A percentile compares a stretch with the other conserved stretches of the same genome.
Evolutionary conservation across 2,329 filamentous ascomycete species (phyloP).

Genomic region (Hirsutella rhossiliensis): DNA sequence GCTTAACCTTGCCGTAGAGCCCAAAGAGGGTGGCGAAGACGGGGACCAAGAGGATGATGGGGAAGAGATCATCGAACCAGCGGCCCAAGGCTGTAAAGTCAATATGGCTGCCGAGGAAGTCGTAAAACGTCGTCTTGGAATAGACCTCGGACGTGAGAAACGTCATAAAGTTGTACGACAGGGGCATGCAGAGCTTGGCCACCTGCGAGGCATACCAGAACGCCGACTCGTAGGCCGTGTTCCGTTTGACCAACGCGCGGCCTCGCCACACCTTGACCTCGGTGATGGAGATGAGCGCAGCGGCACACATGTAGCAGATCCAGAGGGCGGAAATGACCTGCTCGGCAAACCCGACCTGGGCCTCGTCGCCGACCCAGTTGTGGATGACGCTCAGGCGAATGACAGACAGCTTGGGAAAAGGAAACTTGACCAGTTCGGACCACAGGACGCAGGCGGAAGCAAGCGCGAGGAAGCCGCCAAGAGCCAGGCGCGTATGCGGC

Average conservation of each 20-base stretch:
- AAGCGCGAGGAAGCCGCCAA: slow-evolving; percentile 56
- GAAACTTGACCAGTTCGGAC: slow-evolving; percentile 85
- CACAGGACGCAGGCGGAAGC: slow-evolving; percentile 80
- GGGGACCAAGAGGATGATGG: slow-evolving; percentile 75
- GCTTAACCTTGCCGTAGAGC: slow-evolving; percentile 71
- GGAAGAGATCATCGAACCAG: slow-evolving; percentile 82
- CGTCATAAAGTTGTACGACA: slow-evolving; percentile 94
- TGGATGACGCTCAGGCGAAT: slow-evolving; percentile 58
- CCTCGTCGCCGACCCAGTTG: slow-evolving; percentile 57
- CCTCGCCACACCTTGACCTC: slow-evolving; percentile 98
- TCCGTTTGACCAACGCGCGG: slow-evolving; percentile 75
- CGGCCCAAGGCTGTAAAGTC: slow-evolving; percentile 70
- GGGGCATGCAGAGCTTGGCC: slow-evolving; percentile 80
- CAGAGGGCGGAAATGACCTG: slow-evolving; percentile 76
- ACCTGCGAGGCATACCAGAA: slow-evolving; percentile 95
- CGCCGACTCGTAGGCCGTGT: slow-evolving; percentile 85
- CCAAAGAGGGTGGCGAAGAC: slow-evolving; percentile 81
- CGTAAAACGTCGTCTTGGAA: slow-evolving; percentile 69
- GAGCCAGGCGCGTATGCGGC: slow-evolving; percentile 51
- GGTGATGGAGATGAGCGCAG: slow-evolving; percentile 75
- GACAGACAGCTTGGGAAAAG: slow-evolving; percentile 63
- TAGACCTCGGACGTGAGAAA: slow-evolving; percentile 68
- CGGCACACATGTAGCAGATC: slow-evolving; percentile 93
- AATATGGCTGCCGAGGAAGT: slow-evolving; percentile 74
- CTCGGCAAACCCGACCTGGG: slow-evolving; percentile 72